phyloP scores from a whole-genome alignment of 495 filamentous ascomycete genomes.

The Penicillium soppii region DNA sequence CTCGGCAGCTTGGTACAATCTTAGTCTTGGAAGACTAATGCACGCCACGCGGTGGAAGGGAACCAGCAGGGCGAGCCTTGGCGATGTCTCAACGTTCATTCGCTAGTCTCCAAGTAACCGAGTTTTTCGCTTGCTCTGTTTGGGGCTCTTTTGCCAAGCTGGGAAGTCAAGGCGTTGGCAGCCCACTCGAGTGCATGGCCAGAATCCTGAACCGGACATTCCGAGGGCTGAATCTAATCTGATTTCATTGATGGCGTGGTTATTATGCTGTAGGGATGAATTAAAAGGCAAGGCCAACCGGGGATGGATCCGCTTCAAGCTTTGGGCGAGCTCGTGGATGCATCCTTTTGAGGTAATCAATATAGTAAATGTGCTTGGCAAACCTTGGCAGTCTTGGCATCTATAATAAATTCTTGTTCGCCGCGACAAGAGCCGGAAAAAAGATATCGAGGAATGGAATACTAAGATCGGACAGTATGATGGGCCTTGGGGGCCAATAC shows the following conservation, averaged over 20 bases:
- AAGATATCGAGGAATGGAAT: not conserved
- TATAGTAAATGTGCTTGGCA: not conserved
- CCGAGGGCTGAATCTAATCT: constrained; percentile 2
- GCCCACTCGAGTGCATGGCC: not conserved
- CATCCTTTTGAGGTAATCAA: constrained; percentile 1
- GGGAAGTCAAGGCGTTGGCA: not conserved
- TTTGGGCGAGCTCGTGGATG: not conserved
- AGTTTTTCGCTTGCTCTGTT: not conserved
- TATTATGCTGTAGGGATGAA: not conserved
- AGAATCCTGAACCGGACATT: not conserved
- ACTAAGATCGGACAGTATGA: not conserved
- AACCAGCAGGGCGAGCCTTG: constrained; percentile 1
- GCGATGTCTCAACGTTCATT: constrained; percentile 5
- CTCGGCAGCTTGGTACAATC: constrained; percentile 6
- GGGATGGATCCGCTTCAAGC: not conserved
- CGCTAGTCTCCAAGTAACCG: not conserved
- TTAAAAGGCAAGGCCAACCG: not conserved
- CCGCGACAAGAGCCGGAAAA: constrained; percentile 6
- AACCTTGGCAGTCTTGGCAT: constrained; percentile 1
- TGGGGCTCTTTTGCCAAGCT: not conserved
- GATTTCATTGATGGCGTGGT: not conserved
- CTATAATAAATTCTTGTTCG: not conserved
- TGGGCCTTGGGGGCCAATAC: not conserved
- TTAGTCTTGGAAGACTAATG: not conserved
- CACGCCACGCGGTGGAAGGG: constrained; percentile 1